Evolutionary conservation across 176 grass and related monocot genomes (phyloP), one percentile per base, ranked within the genome.

Genomic region (Secale cereale): DNA sequence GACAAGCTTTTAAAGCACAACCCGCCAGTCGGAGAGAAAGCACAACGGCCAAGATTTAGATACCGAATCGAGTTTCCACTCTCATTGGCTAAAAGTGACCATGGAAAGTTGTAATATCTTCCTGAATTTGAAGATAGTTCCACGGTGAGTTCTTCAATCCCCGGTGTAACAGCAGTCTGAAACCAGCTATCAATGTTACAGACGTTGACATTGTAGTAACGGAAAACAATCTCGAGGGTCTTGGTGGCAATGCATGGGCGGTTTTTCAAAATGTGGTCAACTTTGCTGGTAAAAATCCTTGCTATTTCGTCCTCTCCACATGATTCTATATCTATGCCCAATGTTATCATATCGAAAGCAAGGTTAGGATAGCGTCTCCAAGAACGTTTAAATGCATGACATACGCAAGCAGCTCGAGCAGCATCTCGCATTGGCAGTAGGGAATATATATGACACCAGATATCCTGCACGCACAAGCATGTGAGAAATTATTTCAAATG

Each of bases 121-220:
- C 26, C 5, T 20, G 29, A 63, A 0, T 46, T 28, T 31, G 27
- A 7, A 66, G 29, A 56, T 19, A 57, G 9, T 20, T 1, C 4
- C 33, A 84, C 59, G 4, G 6, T 52, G 28, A 84, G 82, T 11
- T 76, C 59, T 84, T 84, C 59, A 52, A 76, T 23, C 22, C 82
- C 71, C 0, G 20, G 31, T 74, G 39, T 65, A 52, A 84, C 20
- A 63, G 69, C 81, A 52, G 31, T 15, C 26, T 76, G 71, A 76
- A 84, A 40, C 82, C 40, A 84, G 10, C 39, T 64, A 32, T 75
- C 57, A 65, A 65, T 6, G 17, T 63, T 28, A 50, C 25, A 62
- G 13, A 2, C 5, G 2, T 15, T 6, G 17, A 7, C 16, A 43
- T 29, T 13, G 7, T 32, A 66, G 15, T 13, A 54, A 30, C 13